Conservation (phyloP, 495 filamentous ascomycete genomes). For the Rhypophila decipiens region DNA sequence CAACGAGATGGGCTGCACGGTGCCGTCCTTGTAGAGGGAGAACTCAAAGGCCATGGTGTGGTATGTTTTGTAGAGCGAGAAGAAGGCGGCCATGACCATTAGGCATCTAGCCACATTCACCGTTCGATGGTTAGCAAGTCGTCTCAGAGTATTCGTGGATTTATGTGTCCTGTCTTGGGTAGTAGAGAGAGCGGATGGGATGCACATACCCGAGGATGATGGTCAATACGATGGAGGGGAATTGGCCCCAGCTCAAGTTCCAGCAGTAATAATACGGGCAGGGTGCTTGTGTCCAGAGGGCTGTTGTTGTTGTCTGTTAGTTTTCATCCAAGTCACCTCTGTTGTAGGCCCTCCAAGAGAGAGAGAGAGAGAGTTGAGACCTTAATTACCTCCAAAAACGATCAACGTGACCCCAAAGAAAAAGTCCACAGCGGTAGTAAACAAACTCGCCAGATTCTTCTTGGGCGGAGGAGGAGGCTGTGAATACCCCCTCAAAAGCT, state of each 20-base stretch:
- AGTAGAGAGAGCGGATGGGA: not conserved
- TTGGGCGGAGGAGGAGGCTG: not conserved
- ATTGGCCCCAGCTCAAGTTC: not conserved
- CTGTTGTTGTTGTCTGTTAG: not conserved
- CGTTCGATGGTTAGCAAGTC: too few relatives aligned
- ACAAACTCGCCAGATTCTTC: not conserved
- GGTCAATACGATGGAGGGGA: not conserved
- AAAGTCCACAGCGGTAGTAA: conserved; percentile 2
- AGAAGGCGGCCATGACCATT: not conserved
- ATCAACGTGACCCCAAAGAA: conserved; percentile 5
- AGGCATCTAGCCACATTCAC: too few relatives aligned
- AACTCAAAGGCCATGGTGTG: not conserved
- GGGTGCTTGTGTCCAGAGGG: too few relatives aligned
- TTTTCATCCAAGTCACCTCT: not conserved
- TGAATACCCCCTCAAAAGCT: too few relatives aligned
- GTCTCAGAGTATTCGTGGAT: not conserved
- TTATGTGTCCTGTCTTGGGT: not conserved
- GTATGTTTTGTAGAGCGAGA: not conserved
- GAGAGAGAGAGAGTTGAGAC: too few relatives aligned
- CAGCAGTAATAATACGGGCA: not conserved
- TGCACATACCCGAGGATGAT: not conserved
- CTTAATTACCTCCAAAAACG: not conserved
- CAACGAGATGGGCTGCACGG: not conserved
- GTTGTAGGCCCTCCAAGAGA: too few relatives aligned
- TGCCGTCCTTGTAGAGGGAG: not conserved